Base-by-base conservation (phyloP, 139 green algal species). In the Pycnococcus provasolii region DNA sequence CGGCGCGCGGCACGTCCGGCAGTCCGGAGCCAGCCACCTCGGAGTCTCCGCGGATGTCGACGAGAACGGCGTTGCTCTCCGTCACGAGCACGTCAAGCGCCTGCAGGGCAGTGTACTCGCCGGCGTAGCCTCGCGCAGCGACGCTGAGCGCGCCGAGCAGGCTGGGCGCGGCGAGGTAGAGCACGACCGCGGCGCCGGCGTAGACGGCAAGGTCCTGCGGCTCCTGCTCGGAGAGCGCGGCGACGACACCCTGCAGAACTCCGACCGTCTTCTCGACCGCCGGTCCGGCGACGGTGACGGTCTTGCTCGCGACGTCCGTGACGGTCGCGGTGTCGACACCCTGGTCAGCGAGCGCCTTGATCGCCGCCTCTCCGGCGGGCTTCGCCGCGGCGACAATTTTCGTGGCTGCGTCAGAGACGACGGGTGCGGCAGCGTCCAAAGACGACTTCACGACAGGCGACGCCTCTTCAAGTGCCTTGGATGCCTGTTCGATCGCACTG, bases 261-360 rank as follows among this genome's bases (percentile, higher is more conserved):
- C 39, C 48, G 40, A 40, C 13, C 47, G 26, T 50, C 26, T n/a
- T 41, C 59, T 42, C 7, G 42, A 37, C 13, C 40, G 59, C 55
- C 8, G 1, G 6, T 4, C 39, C 62, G 8, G 62, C 45, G 47
- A 6, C 7, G 15, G 7, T 53, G 5, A 39, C 47, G 11, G 46
- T 11, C 9, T 37, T 8, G 42, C 43, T 42, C 7, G 47, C 46
- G 15, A 45, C 62, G 26, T n/a, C 13, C 15, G 42, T 50, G 0
- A 60, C 47, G n/a, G 62, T 48, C 48, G 15, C 62, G 48, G 60
- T 50, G 48, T 68, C 62, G 45, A 68, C 43, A 37, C 62, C 62
- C 26, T 48, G 62, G 3, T 37, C 11, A 48, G 59, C 59, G 37
- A 68, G 37, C 47, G 46, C 47, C 7, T 42, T 53, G 13, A 3